These are phyloP conservation scores for Candida nemodendra DNA, from an alignment of 805 yeast species.

Conservation along the genomic window DNA sequence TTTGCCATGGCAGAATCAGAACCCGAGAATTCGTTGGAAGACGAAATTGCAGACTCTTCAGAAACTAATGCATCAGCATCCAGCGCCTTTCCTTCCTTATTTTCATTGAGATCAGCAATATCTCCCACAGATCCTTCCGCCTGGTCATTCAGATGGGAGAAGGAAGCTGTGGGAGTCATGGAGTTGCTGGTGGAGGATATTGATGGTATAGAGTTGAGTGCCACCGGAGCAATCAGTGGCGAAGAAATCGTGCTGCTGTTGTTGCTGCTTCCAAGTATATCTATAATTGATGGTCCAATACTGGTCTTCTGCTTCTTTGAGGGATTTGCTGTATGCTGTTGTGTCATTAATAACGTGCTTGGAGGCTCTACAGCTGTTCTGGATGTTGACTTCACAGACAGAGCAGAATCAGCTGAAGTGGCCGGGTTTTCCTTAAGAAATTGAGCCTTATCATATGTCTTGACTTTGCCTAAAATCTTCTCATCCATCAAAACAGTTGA, in stretches of 20 bases:
- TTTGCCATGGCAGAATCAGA: no score
- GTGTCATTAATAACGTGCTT: background rate
- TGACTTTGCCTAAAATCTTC: conserved; percentile 54
- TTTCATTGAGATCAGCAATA: conserved; percentile 17
- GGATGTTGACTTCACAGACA: background rate
- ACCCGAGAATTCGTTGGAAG: no score
- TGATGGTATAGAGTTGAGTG: conserved; percentile 12
- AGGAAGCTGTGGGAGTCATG: conserved; percentile 15
- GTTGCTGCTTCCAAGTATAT: conserved; percentile 8
- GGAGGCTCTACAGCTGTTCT: background rate
- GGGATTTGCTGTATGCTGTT: no score
- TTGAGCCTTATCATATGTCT: conserved; percentile 27
- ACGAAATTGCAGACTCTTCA: background rate
- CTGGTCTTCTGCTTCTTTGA: conserved; percentile 3
- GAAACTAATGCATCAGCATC: background rate
- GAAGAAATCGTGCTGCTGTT: conserved; percentile 4
- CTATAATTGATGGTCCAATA: conserved; percentile 14
- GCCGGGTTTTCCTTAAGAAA: conserved; percentile 17
- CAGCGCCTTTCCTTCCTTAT: conserved; percentile 11
- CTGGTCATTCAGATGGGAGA: conserved; percentile 7
- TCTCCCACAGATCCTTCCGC: conserved; percentile 19
- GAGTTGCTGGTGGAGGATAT: conserved; percentile 9
- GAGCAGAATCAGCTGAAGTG: conserved; percentile 1
- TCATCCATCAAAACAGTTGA: conserved; percentile 58
- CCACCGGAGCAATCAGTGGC: conserved; percentile 7